Conservation (phyloP, 1,284 basidiomycete genomes). For the Ganoderma sp. region DNA sequence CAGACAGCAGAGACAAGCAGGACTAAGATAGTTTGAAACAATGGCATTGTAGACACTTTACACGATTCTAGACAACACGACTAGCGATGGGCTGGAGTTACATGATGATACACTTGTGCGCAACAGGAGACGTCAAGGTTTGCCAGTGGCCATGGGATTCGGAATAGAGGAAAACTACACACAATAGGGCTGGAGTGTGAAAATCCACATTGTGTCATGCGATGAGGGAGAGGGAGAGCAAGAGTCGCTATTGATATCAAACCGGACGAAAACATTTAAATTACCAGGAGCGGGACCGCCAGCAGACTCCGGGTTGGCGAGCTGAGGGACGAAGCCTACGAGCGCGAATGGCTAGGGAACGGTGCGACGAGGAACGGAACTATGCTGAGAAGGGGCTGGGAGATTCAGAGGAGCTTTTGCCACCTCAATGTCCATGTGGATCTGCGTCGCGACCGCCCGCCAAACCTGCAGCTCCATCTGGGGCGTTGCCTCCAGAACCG, state of each 20-base stretch:
- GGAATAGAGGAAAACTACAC: neutral
- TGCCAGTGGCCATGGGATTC: neutral
- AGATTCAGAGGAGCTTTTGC: constrained; percentile 4
- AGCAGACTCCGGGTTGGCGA: constrained; percentile 11
- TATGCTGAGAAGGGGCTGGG: too few species aligned
- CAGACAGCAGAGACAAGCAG: neutral
- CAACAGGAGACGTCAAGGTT: constrained; percentile 20
- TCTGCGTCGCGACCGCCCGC: constrained; percentile 35
- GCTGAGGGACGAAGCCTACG: neutral
- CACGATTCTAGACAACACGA: constrained; percentile 17
- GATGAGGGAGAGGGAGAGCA: neutral
- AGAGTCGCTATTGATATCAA: neutral
- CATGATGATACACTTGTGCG: constrained; percentile 25
- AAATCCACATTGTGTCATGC: constrained; percentile 5
- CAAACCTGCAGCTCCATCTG: constrained; percentile 36
- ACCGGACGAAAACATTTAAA: constrained; percentile 9
- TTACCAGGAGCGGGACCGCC: constrained; percentile 14
- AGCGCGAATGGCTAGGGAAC: neutral
- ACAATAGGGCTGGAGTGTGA: neutral
- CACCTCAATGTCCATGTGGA: constrained; percentile 36
- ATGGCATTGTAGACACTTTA: constrained; percentile 1
- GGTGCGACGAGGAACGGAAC: too few species aligned
- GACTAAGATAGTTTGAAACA: neutral
- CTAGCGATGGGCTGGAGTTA: constrained; percentile 15
- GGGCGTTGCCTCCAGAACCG: constrained; percentile 31